phyloP scores from a whole-genome alignment of 345 rosid species.

The Murraya koenigii region DNA sequence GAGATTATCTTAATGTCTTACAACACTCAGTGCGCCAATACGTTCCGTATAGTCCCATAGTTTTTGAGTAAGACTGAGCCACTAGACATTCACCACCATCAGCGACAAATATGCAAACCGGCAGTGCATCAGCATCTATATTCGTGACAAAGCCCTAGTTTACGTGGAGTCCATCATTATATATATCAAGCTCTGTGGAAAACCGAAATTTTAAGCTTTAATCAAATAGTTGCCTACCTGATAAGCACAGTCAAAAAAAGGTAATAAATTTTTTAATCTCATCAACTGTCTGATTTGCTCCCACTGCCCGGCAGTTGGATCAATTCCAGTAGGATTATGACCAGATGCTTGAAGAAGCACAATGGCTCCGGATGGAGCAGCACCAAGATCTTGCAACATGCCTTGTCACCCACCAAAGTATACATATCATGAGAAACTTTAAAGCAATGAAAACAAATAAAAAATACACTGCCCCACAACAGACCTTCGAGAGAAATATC shows the following conservation, averaged over 20 bases:
- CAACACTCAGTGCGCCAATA: conserved; percentile 53
- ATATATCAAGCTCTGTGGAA: neutral
- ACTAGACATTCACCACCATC: conserved; percentile 53
- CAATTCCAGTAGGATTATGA: conserved; percentile 57
- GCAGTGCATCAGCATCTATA: conserved; percentile 45
- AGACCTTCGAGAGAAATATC: neutral
- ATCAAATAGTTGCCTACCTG: conserved; percentile 31
- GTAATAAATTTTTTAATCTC: conserved; percentile 39
- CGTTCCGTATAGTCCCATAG: conserved; percentile 66
- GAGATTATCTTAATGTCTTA: conserved; percentile 20
- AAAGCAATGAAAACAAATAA: neutral
- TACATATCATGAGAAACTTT: neutral
- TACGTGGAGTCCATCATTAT: neutral
- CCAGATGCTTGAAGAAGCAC: conserved; percentile 53
- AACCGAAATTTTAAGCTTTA: neutral
- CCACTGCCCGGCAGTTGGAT: conserved; percentile 51
- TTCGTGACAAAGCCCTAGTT: conserved; percentile 46
- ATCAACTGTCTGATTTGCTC: conserved; percentile 46
- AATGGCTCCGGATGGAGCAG: conserved; percentile 44
- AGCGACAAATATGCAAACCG: conserved; percentile 51
- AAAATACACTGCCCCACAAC: neutral
- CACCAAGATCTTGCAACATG: conserved; percentile 44
- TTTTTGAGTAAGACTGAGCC: conserved; percentile 52
- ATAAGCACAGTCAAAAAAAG: conserved; percentile 55
- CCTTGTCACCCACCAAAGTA: conserved; percentile 23